Percentiles rank a stretch among this genome's conserved stretches.
Evolutionary conservation across 176 grass and related monocot species (phyloP).

Genomic region (Saccharum officinarum): DNA sequence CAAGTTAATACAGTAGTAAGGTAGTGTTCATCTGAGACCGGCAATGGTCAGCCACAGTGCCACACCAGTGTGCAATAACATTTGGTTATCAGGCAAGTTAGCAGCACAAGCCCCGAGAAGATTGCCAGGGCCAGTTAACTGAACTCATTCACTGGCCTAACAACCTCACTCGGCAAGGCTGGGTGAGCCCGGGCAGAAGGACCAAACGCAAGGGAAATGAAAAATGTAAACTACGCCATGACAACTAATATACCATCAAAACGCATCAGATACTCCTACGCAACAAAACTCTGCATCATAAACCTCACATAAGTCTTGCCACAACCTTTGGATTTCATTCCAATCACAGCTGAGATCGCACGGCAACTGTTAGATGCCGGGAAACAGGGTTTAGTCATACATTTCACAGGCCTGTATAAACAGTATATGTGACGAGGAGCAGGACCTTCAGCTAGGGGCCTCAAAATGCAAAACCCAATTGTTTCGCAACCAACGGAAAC

Average conservation of each 20-base stretch:
- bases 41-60: neutral
- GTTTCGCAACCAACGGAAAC: neutral
- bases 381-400: slow-evolving; percentile 3
- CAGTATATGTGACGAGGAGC: neutral
- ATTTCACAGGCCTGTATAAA: slow-evolving; percentile 1
- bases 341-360: slow-evolving; percentile 24
- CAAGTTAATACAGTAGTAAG: neutral
- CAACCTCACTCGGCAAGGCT: neutral
- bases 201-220: neutral
- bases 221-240: neutral
- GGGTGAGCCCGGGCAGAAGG: neutral
- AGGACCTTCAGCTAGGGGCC: neutral
- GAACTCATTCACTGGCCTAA: neutral
- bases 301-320: neutral
- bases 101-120: neutral
- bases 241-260: neutral
- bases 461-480: slow-evolving; percentile 5
- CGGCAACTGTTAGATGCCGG: neutral
- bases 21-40: neutral
- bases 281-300: neutral
- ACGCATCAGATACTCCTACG: neutral
- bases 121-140: neutral
- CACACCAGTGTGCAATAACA: neutral
- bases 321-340: slow-evolving; percentile 9
- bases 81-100: neutral